These are phyloP conservation scores for Vitis rotundifolia DNA, from an alignment of 164 flowering plant species.

Conservation along the genomic window DNA sequence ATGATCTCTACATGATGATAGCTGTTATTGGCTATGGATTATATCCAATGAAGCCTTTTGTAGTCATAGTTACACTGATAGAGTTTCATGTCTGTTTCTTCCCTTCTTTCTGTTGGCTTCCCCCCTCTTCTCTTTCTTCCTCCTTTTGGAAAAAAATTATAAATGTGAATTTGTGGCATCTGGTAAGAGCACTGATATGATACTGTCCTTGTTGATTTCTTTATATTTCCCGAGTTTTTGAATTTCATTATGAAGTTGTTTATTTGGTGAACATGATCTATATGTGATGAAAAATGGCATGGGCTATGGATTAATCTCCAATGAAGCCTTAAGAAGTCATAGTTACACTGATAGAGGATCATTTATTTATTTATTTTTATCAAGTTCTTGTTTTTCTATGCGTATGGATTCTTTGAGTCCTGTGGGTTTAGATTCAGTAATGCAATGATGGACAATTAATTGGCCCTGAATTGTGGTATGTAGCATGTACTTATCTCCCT, in stretches of 20 bases:
- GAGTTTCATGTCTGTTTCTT: slow-evolving; percentile 8
- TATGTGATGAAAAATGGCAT: slow-evolving; percentile 18
- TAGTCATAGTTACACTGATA: slow-evolving; percentile 44
- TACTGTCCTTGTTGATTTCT: not conserved
- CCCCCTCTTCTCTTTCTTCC: no score
- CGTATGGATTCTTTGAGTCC: no score
- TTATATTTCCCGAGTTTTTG: not conserved
- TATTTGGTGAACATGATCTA: not conserved
- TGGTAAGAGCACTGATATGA: not conserved
- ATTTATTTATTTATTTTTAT: no score
- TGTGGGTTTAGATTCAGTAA: no score
- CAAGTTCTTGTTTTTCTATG: not conserved
- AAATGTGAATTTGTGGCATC: not conserved
- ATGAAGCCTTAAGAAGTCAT: slow-evolving; percentile 27
- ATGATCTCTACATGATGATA: slow-evolving; percentile 34
- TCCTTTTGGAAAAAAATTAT: not conserved
- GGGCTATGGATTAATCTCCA: slow-evolving; percentile 26
- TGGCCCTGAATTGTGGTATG: no score
- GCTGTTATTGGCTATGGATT: slow-evolving; percentile 18
- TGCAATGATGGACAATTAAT: no score
- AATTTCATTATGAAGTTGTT: no score
- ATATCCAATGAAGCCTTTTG: slow-evolving; percentile 27
- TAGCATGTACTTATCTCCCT: no score
- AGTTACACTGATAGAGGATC: slow-evolving; percentile 34
- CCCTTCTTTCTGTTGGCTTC: not conserved